Base-by-base conservation (phyloP, 106 monocot species). In the Narthecium ossifragum region DNA sequence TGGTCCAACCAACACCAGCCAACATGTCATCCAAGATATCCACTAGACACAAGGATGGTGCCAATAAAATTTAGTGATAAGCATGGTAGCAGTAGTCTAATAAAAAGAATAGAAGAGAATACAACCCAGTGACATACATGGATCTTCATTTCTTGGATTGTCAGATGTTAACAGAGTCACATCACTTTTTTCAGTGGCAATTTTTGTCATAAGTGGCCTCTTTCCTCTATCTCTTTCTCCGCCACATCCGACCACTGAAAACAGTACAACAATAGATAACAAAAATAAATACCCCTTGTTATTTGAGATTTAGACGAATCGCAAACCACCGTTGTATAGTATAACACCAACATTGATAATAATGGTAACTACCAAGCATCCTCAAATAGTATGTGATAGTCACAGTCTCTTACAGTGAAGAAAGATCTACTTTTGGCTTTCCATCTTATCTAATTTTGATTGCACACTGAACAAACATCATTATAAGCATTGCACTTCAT, bases 11-110 rank as follows among this genome's bases (percentile, higher is more conserved):
- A 69, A 96, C 70, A 46, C 94, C 94, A 40, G 73, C 55, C 68
- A 96, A 69, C 94, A 96, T 96, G 70, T 96, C 94, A 83, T 96
- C 94, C 70, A 96, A 71, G 53, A 96, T 96, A 63, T 90, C 90
- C 77, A 96, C 94, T 96, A 75, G 41, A 38, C 23, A 46, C 31
- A 51, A 21, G 22, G 6, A 65, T 46, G 57, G 40, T 1, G 46
- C 28, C 41, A 28, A 45, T 17, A 27, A 29, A 40, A 26, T 41
- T 15, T 43, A 43, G 17, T 17, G 4, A 43, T 43, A 13, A 43
- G 18, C 43, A 17, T 43, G 36, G 36, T 37, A 43, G 18, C 10
- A 43, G 14, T 43, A 13, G 18, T 43, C 43, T 0, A 17, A 4
- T 6, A 34, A 14, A 39, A 17, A 60, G 31, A 18, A 52, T 29